Evolutionary conservation across 1,284 basidiomycete genomes (phyloP).

Genomic region (Ganoderma boninense): DNA sequence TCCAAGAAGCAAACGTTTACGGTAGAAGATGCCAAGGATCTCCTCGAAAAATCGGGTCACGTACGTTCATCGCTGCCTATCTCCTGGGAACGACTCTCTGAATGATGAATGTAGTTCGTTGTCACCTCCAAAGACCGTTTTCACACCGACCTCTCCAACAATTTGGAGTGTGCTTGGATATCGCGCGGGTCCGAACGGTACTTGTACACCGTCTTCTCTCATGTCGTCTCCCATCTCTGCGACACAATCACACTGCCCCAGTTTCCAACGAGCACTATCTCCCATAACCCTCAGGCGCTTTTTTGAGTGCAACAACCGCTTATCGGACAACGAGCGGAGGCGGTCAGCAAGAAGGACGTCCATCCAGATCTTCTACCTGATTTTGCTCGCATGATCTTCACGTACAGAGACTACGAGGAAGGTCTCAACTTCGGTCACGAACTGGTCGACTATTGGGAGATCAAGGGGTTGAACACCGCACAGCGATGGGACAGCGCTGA

Average conservation of each 20-base stretch:
- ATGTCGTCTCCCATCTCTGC: neutral
- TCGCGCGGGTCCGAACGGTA: neutral
- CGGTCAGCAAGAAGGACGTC: neutral
- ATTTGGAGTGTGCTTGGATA: neutral
- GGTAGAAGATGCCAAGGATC: neutral
- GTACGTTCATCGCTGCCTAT: no score
- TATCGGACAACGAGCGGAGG: neutral
- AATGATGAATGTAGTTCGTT: no score
- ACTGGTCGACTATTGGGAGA: neutral
- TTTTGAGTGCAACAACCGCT: neutral
- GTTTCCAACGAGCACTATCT: neutral
- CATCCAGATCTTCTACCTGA: neutral
- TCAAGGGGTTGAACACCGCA: neutral
- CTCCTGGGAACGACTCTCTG: no score
- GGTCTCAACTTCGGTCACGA: neutral
- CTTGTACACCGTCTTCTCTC: neutral
- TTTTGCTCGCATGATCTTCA: neutral
- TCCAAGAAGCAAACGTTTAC: neutral
- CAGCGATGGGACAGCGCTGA: neutral
- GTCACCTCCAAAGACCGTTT: neutral
- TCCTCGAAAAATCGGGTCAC: neutral
- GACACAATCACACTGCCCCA: slow-evolving; percentile 1
- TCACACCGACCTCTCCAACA: neutral
- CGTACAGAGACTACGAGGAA: neutral
- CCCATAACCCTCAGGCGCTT: neutral